phyloP scores from a whole-genome alignment of 2,329 filamentous ascomycete genomes.

The Scedosporium aurantiacum region DNA sequence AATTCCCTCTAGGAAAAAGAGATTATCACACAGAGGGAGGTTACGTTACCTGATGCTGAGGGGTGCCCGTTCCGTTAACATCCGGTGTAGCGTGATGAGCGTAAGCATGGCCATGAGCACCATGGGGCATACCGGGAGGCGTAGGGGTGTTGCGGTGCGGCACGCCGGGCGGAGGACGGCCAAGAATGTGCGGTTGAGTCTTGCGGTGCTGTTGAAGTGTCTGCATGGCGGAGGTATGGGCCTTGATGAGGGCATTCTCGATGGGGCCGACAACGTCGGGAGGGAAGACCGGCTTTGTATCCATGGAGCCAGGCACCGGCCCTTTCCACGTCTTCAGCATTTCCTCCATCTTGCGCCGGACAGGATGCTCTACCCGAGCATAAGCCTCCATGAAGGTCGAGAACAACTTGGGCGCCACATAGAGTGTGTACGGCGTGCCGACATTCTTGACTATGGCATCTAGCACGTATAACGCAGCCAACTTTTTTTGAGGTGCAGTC shows the following conservation, averaged over 20 bases:
- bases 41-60: conserved; percentile 8
- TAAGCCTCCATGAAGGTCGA: conserved; percentile 96
- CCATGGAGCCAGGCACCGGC: conserved; percentile 84
- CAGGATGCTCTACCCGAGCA: conserved; percentile 70
- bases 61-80: background rate
- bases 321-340: conserved; percentile 98
- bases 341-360: conserved; percentile 86
- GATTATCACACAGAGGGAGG: background rate
- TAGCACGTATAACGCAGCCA: conserved; percentile 93
- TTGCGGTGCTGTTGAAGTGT: conserved; percentile 37
- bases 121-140: conserved; percentile 41
- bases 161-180: conserved; percentile 35
- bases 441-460: conserved; percentile 99
- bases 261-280: conserved; percentile 80
- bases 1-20: background rate
- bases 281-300: conserved; percentile 84
- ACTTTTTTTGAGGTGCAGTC: conserved; percentile 79
- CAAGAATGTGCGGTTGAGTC: conserved; percentile 41
- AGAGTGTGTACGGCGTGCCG: conserved; percentile 91
- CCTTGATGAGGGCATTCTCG: conserved; percentile 87
- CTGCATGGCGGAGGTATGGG: conserved; percentile 50
- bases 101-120: background rate
- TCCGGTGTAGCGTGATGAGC: background rate
- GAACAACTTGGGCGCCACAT: conserved; percentile 85
- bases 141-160: conserved; percentile 65